phyloP scores from a whole-genome alignment of 1,139 yeast species.

The Pneumocystis wakefieldiae region DNA sequence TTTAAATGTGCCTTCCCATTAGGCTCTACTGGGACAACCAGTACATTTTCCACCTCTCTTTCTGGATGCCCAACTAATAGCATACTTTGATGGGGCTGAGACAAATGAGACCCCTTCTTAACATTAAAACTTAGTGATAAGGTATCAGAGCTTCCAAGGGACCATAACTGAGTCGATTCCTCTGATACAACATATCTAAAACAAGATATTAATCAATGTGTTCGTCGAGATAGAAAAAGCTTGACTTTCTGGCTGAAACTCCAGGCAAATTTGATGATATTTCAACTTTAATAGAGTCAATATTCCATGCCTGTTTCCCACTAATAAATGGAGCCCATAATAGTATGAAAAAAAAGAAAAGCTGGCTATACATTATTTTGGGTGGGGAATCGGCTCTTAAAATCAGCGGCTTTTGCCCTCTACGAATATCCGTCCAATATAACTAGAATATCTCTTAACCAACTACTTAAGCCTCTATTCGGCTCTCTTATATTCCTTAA shows the following conservation, averaged over 20 bases:
- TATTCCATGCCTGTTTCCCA: not conserved
- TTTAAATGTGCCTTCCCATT: not conserved
- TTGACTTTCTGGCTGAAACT: not conserved
- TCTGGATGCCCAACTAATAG: constrained; percentile 4
- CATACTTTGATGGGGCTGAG: constrained; percentile 8
- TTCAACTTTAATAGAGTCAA: not conserved
- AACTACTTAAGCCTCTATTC: not conserved
- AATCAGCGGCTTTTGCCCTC: too few relatives aligned
- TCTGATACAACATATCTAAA: not conserved
- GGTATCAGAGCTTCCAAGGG: not conserved
- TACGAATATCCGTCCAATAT: too few relatives aligned
- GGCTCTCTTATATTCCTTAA: not conserved
- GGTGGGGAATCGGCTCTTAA: too few relatives aligned
- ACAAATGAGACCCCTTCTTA: not conserved
- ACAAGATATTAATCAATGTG: too few relatives aligned
- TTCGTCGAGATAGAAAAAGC: too few relatives aligned
- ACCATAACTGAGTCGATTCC: not conserved
- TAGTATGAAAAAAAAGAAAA: not conserved
- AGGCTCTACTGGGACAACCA: constrained; percentile 6
- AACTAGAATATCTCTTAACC: too few relatives aligned
- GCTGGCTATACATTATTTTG: not conserved
- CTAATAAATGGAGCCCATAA: not conserved
- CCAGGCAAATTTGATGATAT: not conserved
- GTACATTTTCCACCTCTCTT: constrained; percentile 1
- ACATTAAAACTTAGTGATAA: not conserved